Evolutionary conservation across 2,329 filamentous ascomycete genomes (phyloP).

Genomic region (Nothopassalora personata): DNA sequence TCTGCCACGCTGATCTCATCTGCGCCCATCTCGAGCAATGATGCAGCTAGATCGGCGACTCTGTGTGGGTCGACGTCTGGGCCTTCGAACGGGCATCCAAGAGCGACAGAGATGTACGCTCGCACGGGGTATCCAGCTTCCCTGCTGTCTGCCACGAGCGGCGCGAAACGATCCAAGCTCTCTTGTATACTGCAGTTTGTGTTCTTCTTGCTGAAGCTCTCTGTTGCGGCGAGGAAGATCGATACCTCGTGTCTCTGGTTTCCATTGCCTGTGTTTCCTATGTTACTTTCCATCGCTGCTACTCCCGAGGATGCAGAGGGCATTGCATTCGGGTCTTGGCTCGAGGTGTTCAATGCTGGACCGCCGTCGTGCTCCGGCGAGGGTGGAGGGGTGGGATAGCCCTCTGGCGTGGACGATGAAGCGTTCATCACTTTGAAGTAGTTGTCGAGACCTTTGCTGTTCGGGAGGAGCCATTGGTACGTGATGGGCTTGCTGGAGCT

Average conservation of each 20-base stretch:
- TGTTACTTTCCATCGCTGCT: slow-evolving; percentile 52
- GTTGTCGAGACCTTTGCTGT: slow-evolving; percentile 64
- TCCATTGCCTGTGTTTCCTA: slow-evolving; percentile 34
- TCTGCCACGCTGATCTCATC: slow-evolving; percentile 88
- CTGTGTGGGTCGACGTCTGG: slow-evolving; percentile 55
- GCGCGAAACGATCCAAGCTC: slow-evolving; percentile 63
- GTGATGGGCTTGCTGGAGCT: slow-evolving; percentile 53
- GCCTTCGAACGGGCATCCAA: slow-evolving; percentile 73
- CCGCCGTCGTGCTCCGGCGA: slow-evolving; percentile 34
- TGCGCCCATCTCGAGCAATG: slow-evolving; percentile 75
- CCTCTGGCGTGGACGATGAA: slow-evolving; percentile 37
- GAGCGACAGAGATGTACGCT: slow-evolving; percentile 73
- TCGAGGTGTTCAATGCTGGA: slow-evolving; percentile 40
- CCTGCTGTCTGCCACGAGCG: slow-evolving; percentile 65
- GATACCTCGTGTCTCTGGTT: slow-evolving; percentile 58
- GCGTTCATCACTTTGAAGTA: slow-evolving; percentile 50
- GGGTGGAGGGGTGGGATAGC: slow-evolving; percentile 45
- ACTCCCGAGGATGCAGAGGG: slow-evolving; percentile 33
- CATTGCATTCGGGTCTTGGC: slow-evolving; percentile 39
- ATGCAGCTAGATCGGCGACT: slow-evolving; percentile 58
- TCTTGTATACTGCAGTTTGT: slow-evolving; percentile 74
- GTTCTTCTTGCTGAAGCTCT: slow-evolving; percentile 74
- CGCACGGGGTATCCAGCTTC: slow-evolving; percentile 61
- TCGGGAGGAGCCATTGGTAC: slow-evolving; percentile 78
- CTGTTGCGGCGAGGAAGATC: slow-evolving; percentile 76